Evolutionary conservation across 2,329 filamentous ascomycete genomes (phyloP), one percentile per base, ranked within the genome.

Genomic region (Phialocephala sp.): DNA sequence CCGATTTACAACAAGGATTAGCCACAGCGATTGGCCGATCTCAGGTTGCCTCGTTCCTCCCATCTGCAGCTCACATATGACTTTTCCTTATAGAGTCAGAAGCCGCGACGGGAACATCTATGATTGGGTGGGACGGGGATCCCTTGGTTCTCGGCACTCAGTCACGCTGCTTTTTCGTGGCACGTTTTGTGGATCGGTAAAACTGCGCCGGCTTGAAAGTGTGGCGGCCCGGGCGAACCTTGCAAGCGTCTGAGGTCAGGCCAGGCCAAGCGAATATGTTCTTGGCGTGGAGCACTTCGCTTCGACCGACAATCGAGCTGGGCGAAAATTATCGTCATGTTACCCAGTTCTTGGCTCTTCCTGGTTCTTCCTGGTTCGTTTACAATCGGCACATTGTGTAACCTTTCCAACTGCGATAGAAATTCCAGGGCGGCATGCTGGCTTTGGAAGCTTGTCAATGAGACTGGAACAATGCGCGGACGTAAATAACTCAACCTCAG

Each of bases 141-240:
- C 22, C 4, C n/a, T 8, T 24, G 9, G 18, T 37, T 37, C 55
- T 39, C 35, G 32, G 55, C 55, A 57, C 14, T 57, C 15, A 37
- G n/a, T 57, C 35, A 20, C 55, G 55, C 55, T 24, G 55, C 55
- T 57, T 57, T 57, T 11, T 18, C 55, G 20, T 39, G 55, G 18
- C 55, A 22, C 8, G 18, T 20, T 1, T 14, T 12, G 35, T 57
- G 55, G 55, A 39, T 20, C 55, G 32, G n/a, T 8, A 57, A 39
- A 39, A 20, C 35, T n/a, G 55, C 32, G 27, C 55, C 55, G 32
- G 55, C 15, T 9, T 37, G 27, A 32, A 32, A 32, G 18, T 12
- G 55, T n/a, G 15, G 11, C 50, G 50, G 50, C 43, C 43, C 43
- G 43, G 20, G 43, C 43, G 3, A 54, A 8, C 50, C 50, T n/a